These are phyloP conservation scores for Neurospora sp. DNA, from an alignment of 2,329 filamentous ascomycete species.

Conservation along the genomic window DNA sequence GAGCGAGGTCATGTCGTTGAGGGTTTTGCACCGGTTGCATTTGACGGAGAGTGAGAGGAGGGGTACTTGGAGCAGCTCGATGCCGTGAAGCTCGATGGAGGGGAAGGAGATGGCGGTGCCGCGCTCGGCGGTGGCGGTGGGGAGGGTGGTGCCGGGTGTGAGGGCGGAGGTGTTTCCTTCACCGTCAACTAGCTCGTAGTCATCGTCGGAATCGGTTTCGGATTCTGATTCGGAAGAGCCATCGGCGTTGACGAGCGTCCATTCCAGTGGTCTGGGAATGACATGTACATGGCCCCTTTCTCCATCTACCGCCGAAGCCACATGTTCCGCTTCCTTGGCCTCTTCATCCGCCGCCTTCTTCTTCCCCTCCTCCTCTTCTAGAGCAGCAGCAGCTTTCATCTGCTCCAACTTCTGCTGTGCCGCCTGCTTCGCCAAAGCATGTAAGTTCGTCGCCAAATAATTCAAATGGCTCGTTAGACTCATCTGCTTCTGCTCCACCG, in stretches of 20 bases:
- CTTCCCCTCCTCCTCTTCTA: conserved; percentile 4
- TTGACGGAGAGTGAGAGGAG: conserved; percentile 62
- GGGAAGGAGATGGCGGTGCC: conserved; percentile 76
- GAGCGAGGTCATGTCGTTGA: conserved; percentile 59
- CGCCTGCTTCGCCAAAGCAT: conserved; percentile 51
- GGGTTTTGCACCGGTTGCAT: conserved; percentile 69
- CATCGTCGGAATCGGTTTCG: conserved; percentile 36
- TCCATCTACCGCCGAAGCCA: conserved; percentile 20
- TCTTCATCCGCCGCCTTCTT: conserved; percentile 12
- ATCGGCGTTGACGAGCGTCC: conserved; percentile 37
- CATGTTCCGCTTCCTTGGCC: conserved; percentile 16
- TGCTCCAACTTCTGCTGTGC: conserved; percentile 16
- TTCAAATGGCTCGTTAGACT: conserved; percentile 67
- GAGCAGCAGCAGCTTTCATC: conserved; percentile 6
- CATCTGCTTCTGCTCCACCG: conserved; percentile 45
- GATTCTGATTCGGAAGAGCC: conserved; percentile 34
- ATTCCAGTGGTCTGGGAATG: conserved; percentile 71
- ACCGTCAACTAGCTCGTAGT: conserved; percentile 34
- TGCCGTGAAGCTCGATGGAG: conserved; percentile 63
- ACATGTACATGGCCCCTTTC: conserved; percentile 58
- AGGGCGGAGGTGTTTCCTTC: conserved; percentile 21
- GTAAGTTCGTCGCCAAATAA: conserved; percentile 62
- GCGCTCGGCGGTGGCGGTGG: conserved; percentile 41
- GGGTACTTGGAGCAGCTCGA: conserved; percentile 64
- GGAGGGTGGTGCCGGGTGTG: conserved; percentile 16